Conservation (phyloP, 305 asterid genomes). For the Solanum chacoense region DNA sequence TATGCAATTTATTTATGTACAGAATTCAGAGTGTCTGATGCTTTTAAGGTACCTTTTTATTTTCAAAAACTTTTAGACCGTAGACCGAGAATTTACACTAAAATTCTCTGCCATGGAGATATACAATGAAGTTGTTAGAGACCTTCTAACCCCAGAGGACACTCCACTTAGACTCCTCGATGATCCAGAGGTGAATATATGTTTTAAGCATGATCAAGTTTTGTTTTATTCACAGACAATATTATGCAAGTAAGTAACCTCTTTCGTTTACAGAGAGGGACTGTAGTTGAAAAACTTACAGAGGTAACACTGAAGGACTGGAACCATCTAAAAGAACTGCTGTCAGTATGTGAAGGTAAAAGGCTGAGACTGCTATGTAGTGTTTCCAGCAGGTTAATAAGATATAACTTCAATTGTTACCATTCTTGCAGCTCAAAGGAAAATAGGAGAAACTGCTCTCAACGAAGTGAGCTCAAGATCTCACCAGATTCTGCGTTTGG, state of each 20-base stretch:
- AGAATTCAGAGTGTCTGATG: neutral
- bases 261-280: constrained; percentile 49
- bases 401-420: neutral
- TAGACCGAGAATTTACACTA: constrained; percentile 51
- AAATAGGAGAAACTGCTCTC: constrained; percentile 74
- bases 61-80: constrained; percentile 25
- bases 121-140: constrained; percentile 82
- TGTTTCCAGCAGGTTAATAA: neutral
- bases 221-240: neutral
- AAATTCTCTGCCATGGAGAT: constrained; percentile 95
- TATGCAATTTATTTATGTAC: neutral
- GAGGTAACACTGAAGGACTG: constrained; percentile 57
- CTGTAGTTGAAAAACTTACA: constrained; percentile 71
- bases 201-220: neutral
- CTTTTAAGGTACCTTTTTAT: neutral
- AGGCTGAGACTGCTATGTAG: neutral
- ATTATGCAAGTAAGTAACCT: neutral
- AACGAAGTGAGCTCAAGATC: constrained; percentile 90
- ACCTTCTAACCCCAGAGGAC: constrained; percentile 57
- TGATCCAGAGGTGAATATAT: constrained; percentile 78
- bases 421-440: constrained; percentile 64
- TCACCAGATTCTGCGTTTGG: constrained; percentile 89
- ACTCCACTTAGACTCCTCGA: constrained; percentile 79
- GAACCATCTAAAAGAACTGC: constrained; percentile 52
- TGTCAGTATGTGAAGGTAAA: constrained; percentile 68